Evolutionary conservation across 106 monocot species (phyloP).

Genomic region (Iris macrosiphon): DNA sequence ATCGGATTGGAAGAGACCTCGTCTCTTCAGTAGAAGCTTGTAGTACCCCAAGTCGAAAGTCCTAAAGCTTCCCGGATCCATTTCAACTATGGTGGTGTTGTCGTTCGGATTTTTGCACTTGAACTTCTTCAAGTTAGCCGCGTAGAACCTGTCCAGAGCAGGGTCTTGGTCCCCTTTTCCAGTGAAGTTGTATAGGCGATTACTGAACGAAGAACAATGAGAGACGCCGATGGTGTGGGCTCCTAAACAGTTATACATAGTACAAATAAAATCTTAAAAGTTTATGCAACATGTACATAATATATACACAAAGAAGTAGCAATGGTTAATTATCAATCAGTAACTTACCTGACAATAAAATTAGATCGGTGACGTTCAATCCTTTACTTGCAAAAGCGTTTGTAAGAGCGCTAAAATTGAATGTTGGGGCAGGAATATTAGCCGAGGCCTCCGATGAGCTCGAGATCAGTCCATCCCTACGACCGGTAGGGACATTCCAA

Average conservation of each 20-base stretch:
- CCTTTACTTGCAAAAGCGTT: constrained; percentile 30
- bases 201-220: constrained; percentile 56
- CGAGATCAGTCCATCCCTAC: constrained; percentile 39
- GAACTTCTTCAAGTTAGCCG: constrained; percentile 43
- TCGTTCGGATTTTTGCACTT: constrained; percentile 48
- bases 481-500: constrained; percentile 40
- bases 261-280: no score
- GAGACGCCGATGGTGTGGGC: constrained; percentile 67
- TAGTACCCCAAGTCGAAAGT: constrained; percentile 87
- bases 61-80: constrained; percentile 82
- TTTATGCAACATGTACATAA: no score
- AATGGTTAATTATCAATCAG: no score
- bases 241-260: no score
- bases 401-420: constrained; percentile 25
- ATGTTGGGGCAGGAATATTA: constrained; percentile 33
- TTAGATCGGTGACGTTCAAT: constrained; percentile 22
- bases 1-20: constrained; percentile 80
- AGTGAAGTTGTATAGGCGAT: constrained; percentile 67
- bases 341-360: constrained; percentile 43
- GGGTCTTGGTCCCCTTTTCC: constrained; percentile 70
- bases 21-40: constrained; percentile 45
- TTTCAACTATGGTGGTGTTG: constrained; percentile 44
- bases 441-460: constrained; percentile 17
- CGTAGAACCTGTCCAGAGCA: constrained; percentile 41
- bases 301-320: no score